Percentiles rank a stretch among this genome's conserved stretches.
Conservation (phyloP, 2,329 filamentous ascomycete genomes). For the Ceratocystis diversiconidia region DNA sequence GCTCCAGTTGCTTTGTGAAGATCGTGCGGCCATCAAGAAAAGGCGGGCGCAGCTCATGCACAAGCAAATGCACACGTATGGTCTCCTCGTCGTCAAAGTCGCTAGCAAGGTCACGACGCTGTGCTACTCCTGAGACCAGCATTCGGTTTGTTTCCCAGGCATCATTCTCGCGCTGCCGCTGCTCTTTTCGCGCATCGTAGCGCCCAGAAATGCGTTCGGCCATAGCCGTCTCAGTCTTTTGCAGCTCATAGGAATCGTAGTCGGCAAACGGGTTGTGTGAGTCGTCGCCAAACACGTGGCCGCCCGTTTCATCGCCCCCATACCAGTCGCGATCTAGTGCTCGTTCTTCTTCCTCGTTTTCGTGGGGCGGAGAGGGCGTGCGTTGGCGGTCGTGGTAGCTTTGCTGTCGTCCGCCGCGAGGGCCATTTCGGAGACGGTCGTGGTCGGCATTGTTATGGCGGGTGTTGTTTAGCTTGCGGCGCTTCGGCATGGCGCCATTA, state of each 20-base stretch:
- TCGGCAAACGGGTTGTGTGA: constrained; percentile 83
- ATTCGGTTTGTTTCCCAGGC: constrained; percentile 98
- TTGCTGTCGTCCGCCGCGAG: neutral
- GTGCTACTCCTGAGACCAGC: constrained; percentile 90
- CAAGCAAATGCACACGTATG: constrained; percentile 75
- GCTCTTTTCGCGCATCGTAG: constrained; percentile 54
- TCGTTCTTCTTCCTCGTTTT: constrained; percentile 50
- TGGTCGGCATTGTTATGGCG: constrained; percentile 18
- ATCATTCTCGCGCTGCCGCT: constrained; percentile 88
- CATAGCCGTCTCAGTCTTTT: constrained; percentile 64
- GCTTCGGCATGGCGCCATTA: constrained; percentile 29
- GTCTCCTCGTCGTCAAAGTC: constrained; percentile 89
- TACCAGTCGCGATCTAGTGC: constrained; percentile 90
- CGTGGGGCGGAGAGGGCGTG: constrained; percentile 11
- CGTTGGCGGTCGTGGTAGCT: constrained; percentile 34
- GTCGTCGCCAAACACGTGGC: constrained; percentile 77
- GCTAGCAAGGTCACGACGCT: constrained; percentile 63
- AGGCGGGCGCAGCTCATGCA: constrained; percentile 86
- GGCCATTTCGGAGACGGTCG: neutral
- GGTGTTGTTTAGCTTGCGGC: constrained; percentile 27
- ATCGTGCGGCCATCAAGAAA: constrained; percentile 91
- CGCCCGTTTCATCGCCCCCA: constrained; percentile 66
- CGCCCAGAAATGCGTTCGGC: constrained; percentile 67
- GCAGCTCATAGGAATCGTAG: constrained; percentile 56
- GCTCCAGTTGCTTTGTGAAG: constrained; percentile 94